phyloP scores from a whole-genome alignment of 257 asterid species.

The Coffea canephora region DNA sequence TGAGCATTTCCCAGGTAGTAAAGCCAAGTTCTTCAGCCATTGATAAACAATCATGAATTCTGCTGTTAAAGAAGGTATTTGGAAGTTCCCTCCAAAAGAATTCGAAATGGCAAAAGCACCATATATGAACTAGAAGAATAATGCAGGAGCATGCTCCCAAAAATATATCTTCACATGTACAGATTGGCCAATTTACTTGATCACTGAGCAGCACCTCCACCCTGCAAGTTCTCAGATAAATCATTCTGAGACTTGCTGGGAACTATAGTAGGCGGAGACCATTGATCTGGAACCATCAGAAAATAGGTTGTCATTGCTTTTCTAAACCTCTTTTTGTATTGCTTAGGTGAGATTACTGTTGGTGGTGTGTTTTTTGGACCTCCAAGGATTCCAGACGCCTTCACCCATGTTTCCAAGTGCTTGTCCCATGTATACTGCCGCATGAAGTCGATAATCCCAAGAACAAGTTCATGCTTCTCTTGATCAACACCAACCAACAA shows the following conservation, averaged over 20 bases:
- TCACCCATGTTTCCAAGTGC: conserved; percentile 95
- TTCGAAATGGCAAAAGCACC: conserved; percentile 17
- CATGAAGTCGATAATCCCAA: conserved; percentile 96
- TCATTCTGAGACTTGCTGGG: conserved; percentile 67
- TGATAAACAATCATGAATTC: conserved; percentile 28
- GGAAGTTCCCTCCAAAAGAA: conserved; percentile 53
- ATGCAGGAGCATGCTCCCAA: conserved; percentile 21
- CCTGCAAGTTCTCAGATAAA: conserved; percentile 43
- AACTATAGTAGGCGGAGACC: conserved; percentile 65
- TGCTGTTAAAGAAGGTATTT: conserved; percentile 19
- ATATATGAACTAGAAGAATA: conserved; percentile 29
- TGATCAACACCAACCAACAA: conserved; percentile 87
- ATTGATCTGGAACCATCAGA: conserved; percentile 92
- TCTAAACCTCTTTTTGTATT: conserved; percentile 91
- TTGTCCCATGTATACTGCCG: conserved; percentile 99
- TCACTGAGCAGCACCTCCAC: conserved; percentile 22
- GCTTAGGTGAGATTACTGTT: conserved; percentile 87
- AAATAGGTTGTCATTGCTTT: conserved; percentile 94
- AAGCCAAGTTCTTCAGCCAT: conserved; percentile 21
- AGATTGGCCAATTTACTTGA: conserved; percentile 18
- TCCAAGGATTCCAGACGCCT: conserved; percentile 92
- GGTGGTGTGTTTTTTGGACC: conserved; percentile 81
- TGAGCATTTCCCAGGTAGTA: conserved; percentile 20
- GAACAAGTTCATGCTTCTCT: conserved; percentile 88
- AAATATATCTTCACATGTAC: conserved; percentile 26